A percentile compares a stretch with the other conserved stretches of the same genome.
These are phyloP conservation scores for Cornus suecica DNA, from an alignment of 148 eudicot genomes.

Conservation along the genomic window DNA sequence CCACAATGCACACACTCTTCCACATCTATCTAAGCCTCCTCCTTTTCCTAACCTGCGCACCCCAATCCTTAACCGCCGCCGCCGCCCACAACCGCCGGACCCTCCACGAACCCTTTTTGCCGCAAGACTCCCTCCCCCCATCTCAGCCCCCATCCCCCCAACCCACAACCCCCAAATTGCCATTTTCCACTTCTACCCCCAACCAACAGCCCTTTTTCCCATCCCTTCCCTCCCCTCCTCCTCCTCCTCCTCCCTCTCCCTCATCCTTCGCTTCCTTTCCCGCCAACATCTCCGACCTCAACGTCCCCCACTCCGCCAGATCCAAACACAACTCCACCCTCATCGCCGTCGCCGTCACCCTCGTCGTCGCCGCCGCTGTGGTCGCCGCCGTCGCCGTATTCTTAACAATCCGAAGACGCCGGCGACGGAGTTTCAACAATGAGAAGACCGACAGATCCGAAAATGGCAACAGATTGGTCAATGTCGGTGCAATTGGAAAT, in stretches of 20 bases:
- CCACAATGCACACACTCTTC: constrained; percentile 2
- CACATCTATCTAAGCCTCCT: constrained; percentile 9
- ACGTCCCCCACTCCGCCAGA: constrained; percentile 52
- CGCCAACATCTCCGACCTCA: constrained; percentile 81
- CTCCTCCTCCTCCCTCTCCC: constrained; percentile 25
- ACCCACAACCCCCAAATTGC: constrained; percentile 36
- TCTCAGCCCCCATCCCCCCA: constrained; percentile 38
- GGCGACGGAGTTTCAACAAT: constrained; percentile 8
- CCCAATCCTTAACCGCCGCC: not conserved
- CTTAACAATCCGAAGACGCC: constrained; percentile 49
- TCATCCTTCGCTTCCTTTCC: constrained; percentile 67
- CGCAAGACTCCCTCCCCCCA: constrained; percentile 37
- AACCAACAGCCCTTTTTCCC: constrained; percentile 60
- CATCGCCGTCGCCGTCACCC: constrained; percentile 49
- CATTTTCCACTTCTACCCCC: constrained; percentile 45
- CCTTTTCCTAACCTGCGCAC: constrained; percentile 21
- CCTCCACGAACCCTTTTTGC: constrained; percentile 90
- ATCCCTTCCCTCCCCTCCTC: constrained; percentile 49
- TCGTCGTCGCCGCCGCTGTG: constrained; percentile 47
- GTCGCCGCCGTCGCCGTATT: constrained; percentile 54
- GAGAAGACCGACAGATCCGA: constrained; percentile 35
- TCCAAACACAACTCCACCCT: constrained; percentile 42
- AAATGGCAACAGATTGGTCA: not conserved
- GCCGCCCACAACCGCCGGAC: constrained; percentile 49
- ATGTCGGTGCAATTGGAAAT: not conserved